Conservation (phyloP, 176 grass and related monocot species). For the Musa itinerans region DNA sequence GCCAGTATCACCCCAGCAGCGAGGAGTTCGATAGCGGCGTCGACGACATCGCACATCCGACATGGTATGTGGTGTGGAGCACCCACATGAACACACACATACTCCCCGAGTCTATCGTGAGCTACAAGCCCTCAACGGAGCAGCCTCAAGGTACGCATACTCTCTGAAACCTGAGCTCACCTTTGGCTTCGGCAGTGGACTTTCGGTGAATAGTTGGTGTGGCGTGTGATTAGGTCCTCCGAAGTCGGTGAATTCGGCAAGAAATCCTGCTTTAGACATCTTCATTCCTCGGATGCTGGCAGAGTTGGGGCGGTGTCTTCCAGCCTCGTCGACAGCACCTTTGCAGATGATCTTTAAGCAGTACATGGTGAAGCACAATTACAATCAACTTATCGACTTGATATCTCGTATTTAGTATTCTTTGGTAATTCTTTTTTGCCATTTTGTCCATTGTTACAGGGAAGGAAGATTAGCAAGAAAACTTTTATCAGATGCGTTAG, state of each 20-base stretch:
- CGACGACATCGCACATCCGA: slow-evolving; percentile 46
- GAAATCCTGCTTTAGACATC: slow-evolving; percentile 13
- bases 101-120: slow-evolving; percentile 69
- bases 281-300: slow-evolving; percentile 46
- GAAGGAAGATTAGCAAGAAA: slow-evolving; percentile 50
- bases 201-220: slow-evolving; percentile 10
- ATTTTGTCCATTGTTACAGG: slow-evolving; percentile 32
- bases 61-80: slow-evolving; percentile 75
- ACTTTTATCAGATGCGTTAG: slow-evolving; percentile 61
- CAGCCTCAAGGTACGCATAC: slow-evolving; percentile 7
- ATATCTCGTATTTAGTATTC: too few species aligned
- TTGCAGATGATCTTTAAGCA: slow-evolving; percentile 33
- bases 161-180: too few species aligned
- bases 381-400: not conserved
- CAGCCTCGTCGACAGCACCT: slow-evolving; percentile 17
- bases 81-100: slow-evolving; percentile 72
- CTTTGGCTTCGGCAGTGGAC: not conserved
- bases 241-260: slow-evolving; percentile 11
- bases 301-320: slow-evolving; percentile 40
- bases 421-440: too few species aligned
- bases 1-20: slow-evolving; percentile 50
- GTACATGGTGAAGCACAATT: slow-evolving; percentile 42
- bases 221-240: slow-evolving; percentile 14
- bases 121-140: slow-evolving; percentile 45
- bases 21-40: slow-evolving; percentile 53